These are phyloP conservation scores for Bipolaris victoriae DNA, from an alignment of 2,329 filamentous ascomycete species.

Conservation along the genomic window DNA sequence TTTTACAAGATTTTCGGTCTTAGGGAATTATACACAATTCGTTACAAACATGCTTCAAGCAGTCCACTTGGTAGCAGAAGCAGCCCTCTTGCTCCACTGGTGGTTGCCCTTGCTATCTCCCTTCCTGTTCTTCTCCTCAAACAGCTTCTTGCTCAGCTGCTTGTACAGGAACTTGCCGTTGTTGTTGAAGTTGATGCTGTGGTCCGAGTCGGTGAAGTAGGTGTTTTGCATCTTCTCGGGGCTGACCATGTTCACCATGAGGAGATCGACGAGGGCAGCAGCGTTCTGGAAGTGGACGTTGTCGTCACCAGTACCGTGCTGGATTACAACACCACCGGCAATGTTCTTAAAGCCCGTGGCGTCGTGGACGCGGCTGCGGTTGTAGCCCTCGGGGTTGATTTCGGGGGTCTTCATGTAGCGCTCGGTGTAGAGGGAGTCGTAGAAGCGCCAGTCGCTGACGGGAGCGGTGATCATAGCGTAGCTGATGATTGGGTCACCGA, in stretches of 20 bases:
- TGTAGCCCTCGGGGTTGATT: constrained; percentile 66
- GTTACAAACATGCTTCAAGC: background rate
- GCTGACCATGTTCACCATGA: constrained; percentile 65
- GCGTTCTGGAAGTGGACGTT: constrained; percentile 75
- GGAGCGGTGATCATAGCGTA: constrained; percentile 69
- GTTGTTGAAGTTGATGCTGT: constrained; percentile 65
- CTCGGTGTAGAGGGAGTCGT: constrained; percentile 74
- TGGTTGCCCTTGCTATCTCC: constrained; percentile 48
- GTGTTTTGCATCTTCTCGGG: constrained; percentile 68
- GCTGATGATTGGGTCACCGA: constrained; percentile 65
- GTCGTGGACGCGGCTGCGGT: constrained; percentile 64
- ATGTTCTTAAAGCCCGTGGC: constrained; percentile 67
- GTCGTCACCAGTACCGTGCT: constrained; percentile 72
- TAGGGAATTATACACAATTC: background rate
- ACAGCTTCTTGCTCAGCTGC: constrained; percentile 66
- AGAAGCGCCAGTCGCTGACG: constrained; percentile 72
- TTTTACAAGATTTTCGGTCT: too few species aligned
- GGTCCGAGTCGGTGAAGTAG: constrained; percentile 70
- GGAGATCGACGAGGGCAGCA: constrained; percentile 65
- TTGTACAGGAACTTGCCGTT: constrained; percentile 65
- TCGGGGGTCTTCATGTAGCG: constrained; percentile 71
- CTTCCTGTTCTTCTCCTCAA: constrained; percentile 64
- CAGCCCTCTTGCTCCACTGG: constrained; percentile 55
- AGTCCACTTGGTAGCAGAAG: constrained; percentile 22
- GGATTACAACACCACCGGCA: constrained; percentile 64